Evolutionary conservation across 2,329 filamentous ascomycete genomes (phyloP).

Genomic region (Stylonectria norvegica): DNA sequence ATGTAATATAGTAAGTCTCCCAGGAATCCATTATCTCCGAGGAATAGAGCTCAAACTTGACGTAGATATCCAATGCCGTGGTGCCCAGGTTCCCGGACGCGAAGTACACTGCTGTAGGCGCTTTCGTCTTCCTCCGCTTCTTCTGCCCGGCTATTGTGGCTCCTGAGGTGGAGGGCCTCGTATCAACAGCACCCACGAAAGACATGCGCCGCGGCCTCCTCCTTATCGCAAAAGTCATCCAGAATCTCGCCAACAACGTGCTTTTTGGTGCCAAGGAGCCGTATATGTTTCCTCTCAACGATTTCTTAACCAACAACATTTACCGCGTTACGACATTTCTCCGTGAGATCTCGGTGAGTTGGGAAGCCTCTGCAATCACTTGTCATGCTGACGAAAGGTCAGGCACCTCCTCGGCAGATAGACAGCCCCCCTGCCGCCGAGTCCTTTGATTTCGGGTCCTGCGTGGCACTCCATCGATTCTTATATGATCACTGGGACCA

Average conservation of each 20-base stretch:
- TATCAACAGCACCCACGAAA: slow-evolving; percentile 58
- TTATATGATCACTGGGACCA: slow-evolving; percentile 71
- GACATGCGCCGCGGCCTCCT: slow-evolving; percentile 66
- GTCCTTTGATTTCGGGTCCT: slow-evolving; percentile 67
- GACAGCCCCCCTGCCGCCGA: slow-evolving; percentile 43
- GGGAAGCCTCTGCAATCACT: neutral
- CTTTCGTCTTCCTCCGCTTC: slow-evolving; percentile 69
- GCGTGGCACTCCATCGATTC: slow-evolving; percentile 65
- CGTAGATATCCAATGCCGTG: slow-evolving; percentile 59
- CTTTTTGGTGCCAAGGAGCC: slow-evolving; percentile 69
- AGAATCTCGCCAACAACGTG: slow-evolving; percentile 69
- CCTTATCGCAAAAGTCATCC: slow-evolving; percentile 67
- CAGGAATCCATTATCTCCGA: no score
- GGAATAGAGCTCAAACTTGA: neutral
- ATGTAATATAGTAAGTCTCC: slow-evolving; percentile 56
- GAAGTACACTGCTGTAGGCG: slow-evolving; percentile 68
- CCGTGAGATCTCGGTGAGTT: slow-evolving; percentile 61
- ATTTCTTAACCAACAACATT: slow-evolving; percentile 66
- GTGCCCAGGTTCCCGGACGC: slow-evolving; percentile 63
- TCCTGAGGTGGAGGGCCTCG: slow-evolving; percentile 64
- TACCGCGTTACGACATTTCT: slow-evolving; percentile 65
- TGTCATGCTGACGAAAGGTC: slow-evolving; percentile 1
- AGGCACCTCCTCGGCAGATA: slow-evolving; percentile 47
- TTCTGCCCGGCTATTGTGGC: slow-evolving; percentile 71
- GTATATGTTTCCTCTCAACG: slow-evolving; percentile 69